Evolutionary conservation across 805 yeast genomes (phyloP), one percentile per base, ranked within the genome.

Genomic region (Candida chilensis): DNA sequence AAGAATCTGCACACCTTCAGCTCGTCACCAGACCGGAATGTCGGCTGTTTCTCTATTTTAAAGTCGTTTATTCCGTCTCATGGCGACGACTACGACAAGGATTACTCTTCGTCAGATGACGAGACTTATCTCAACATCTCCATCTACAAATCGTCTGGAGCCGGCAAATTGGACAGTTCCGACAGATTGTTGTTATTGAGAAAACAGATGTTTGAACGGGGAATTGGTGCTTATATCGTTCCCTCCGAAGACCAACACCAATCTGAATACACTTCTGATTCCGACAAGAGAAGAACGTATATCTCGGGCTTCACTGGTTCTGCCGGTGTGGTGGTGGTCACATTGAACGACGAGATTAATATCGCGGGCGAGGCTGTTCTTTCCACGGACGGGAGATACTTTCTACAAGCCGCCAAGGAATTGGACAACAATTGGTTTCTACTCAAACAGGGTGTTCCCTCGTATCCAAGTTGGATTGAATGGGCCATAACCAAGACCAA

Each of bases 161-260:
- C n/a, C n/a, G n/a, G n/a, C n/a, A n/a, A 72, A 37, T 51, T 77
- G 26, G 73, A 75, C 46, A 71, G 78, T n/a, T 63, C 71, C 12
- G 53, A 65, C 29, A 74, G 88, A 42, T 60, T 88, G 29, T 64
- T 57, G 24, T 62, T 60, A 14, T 57, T 88, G 35, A 68, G 96
- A 45, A 42, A 55, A 24, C 61, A 68, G 37, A 84, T 92, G 88
- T 68, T 65, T 27, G 54, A 64, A 27, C 51, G 73, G 33, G 74
- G 71, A 20, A 49, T 90, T 22, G 84, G 79, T 8, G 78, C 85
- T 20, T 90, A 92, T 51, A 64, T 72, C 17, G 72, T 84, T 7
- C 86, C 90, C 14, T 78, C 94, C 24, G 96, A 86, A 50, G 98
- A 90, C 49, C 95, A 84, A 43, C 98, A 90, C 52, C 90, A 82